Conservation (phyloP, 805 yeast species). For the Teunomyces funiuensis region DNA sequence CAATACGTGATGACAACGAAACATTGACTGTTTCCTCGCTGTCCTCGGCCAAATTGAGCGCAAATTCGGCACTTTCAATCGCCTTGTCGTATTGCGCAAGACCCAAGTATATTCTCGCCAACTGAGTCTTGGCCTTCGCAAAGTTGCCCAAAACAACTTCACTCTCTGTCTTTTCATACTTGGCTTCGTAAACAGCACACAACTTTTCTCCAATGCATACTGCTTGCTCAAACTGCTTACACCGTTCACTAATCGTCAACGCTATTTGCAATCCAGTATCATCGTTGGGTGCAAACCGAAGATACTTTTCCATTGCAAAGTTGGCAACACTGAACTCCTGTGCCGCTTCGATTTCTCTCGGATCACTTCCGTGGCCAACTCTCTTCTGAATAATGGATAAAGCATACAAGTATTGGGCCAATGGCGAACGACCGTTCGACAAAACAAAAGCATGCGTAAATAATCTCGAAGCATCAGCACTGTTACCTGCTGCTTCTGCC, state of each 20-base stretch:
- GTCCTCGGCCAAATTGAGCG: slow-evolving; percentile 49
- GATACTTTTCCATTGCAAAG: slow-evolving; percentile 62
- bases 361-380: slow-evolving; percentile 43
- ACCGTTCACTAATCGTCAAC: slow-evolving; percentile 62
- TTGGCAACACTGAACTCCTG: slow-evolving; percentile 69
- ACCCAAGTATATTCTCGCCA: slow-evolving; percentile 73
- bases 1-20: slow-evolving; percentile 59
- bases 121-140: slow-evolving; percentile 63
- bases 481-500: slow-evolving; percentile 51
- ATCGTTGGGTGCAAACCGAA: slow-evolving; percentile 62
- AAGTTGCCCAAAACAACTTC: slow-evolving; percentile 47
- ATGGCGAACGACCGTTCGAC: slow-evolving; percentile 69
- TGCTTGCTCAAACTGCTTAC: slow-evolving; percentile 61
- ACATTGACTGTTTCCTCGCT: slow-evolving; percentile 30
- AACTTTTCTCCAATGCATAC: slow-evolving; percentile 45
- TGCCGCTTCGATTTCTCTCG: slow-evolving; percentile 55
- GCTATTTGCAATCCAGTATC: slow-evolving; percentile 56
- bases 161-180: slow-evolving; percentile 57
- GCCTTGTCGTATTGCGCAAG: slow-evolving; percentile 54
- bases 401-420: slow-evolving; percentile 74
- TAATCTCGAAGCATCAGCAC: slow-evolving; percentile 50
- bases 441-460: slow-evolving; percentile 78
- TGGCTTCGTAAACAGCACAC: slow-evolving; percentile 48
- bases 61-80: slow-evolving; percentile 57
- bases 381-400: slow-evolving; percentile 50